Base-by-base conservation (phyloP, 768 basidiomycete species). In the Suillus ampliporus region DNA sequence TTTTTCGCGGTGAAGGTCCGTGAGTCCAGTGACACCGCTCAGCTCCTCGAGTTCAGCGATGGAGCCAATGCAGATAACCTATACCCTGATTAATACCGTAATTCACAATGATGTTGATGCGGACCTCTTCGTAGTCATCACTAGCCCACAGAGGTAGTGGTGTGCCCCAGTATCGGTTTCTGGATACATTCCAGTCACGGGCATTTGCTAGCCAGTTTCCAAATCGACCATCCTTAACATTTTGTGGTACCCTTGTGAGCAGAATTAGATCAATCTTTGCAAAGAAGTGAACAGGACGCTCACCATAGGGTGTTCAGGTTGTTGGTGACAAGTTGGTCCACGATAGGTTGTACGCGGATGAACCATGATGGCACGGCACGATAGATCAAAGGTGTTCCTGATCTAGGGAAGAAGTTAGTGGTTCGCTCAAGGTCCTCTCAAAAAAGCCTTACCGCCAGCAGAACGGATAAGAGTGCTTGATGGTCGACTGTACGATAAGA, bases 111-210 rank as follows among this genome's bases (percentile, higher is more conserved):
- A 34, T 41, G 13, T 35, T 11, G 19, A 11, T 57, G 50, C 67
- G 10, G 11, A 65, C 95, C 86, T 99, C 97, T 73, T 94, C 85
- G 69, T 86, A 80, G 76, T 99, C 97, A 1, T 96, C 94, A 71
- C 92, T 95, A 31, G 82, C 94, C 97, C 97, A 99, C 40, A 99
- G 80, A 13, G 97, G 97, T 61, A 99, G 89, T 19, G 97, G 97
- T 5, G 96, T 99, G 38, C 97, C 97, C 96, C 96, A 99, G 75
- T 99, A 99, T 53, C 97, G 86, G 80, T 99, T 99, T 65, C 97
- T 86, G n/a, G 96, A 97, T 66, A 99, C 84, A 72, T 98, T 99
- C 97, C 97, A 99, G 72, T 99, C 97, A 23, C 96, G 86, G n/a
- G 97, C 97, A 75, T 97, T 98, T 53, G 91, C 90, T 57, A 99